These are phyloP conservation scores for Hymenoscyphus fructigenus DNA, from an alignment of 2,329 filamentous ascomycete species.

Conservation along the genomic window DNA sequence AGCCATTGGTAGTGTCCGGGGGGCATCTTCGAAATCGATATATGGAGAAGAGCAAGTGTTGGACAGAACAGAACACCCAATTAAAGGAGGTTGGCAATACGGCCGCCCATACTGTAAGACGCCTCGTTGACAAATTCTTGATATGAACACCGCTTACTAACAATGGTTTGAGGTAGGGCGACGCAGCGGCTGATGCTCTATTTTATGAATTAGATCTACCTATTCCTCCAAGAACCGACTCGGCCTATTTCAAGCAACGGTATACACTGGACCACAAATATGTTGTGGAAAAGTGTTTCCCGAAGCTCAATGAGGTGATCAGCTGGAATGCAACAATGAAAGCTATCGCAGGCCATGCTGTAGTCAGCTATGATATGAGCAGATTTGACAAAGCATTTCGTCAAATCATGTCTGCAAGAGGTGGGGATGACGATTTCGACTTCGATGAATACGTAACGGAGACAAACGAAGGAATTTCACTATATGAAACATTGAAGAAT, in stretches of 20 bases:
- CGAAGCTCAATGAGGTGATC: not conserved
- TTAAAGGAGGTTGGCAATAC: not conserved
- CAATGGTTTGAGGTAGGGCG: not conserved
- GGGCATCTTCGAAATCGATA: not conserved
- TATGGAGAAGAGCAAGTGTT: not conserved
- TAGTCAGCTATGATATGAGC: not conserved
- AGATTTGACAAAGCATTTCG: not conserved
- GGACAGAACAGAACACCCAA: not conserved
- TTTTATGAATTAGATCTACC: not conserved
- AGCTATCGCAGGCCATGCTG: not conserved
- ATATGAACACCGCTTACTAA: not conserved
- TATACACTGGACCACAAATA: not conserved
- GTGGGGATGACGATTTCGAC: not conserved
- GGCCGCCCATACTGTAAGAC: not conserved
- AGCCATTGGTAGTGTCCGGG: not conserved
- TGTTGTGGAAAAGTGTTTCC: slow-evolving; percentile 1
- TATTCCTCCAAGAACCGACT: not conserved
- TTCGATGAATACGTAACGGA: not conserved
- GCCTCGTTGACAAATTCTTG: not conserved
- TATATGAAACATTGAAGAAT: not conserved
- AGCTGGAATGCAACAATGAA: not conserved
- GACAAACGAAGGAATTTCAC: not conserved
- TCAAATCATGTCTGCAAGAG: not conserved
- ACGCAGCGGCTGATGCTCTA: not conserved
- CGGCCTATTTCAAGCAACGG: not conserved